Evolutionary conservation across 75 land plant species (phyloP), one percentile per base, ranked within the genome.

Genomic region (Pinus tabuliformis): DNA sequence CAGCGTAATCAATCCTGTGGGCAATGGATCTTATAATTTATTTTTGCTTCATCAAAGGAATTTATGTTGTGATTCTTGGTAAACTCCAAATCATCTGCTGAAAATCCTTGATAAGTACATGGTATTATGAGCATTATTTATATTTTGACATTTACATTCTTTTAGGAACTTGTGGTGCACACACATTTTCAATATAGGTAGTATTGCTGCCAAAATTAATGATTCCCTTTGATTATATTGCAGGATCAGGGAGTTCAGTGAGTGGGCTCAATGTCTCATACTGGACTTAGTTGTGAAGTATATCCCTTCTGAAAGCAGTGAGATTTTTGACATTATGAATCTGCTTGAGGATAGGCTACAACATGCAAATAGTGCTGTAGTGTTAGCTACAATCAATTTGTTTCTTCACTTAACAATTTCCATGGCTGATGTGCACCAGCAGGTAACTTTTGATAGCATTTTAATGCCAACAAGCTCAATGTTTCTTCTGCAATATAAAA

Each of bases 371-470:
- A 86, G 98, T 77, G 96, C 99, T 78, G 98, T 97, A 59, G 99
- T 97, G 9, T 83, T 97, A 39, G 99, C 99, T 26, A 95, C 98
- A 28, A 92, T 87, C 79, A 97, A 95, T 83, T 86, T 97, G 62
- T 97, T 97, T 81, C 82, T 97, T 22, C 93, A 97, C 36, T 68
- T 97, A 79, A 97, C 96, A 33, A 85, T 97, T 81, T 97, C 99
- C 57, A 97, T 97, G 99, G 89, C 96, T 52, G 98, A 97, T 81
- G 92, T 95, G 45, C 99, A 97, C 79, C 99, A 97, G 78, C 95
- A 97, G 95, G 99, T 97, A 70, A 15, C 5, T 64, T 59, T 20
- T 63, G 36, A 65, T 20, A 58, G 54, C 72, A n/a, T 17, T n/a
- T 79, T 20, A 79, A 49, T 79, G 70, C 33, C 26, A 63, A 78